Evolutionary conservation across 805 yeast genomes (phyloP).

Genomic region (Starmerella floricola): DNA sequence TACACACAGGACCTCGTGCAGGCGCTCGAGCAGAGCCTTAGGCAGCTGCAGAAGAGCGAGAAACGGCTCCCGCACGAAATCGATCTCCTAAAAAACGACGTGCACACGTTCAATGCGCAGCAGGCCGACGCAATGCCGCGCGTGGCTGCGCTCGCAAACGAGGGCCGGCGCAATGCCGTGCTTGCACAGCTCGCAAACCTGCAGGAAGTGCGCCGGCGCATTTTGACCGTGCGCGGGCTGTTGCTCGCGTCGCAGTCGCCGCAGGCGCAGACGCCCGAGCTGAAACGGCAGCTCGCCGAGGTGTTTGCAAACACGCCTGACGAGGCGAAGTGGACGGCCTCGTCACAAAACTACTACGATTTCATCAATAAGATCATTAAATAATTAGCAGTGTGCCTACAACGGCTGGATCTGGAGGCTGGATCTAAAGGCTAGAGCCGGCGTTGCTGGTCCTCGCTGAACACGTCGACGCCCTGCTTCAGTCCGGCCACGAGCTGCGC

Average conservation of each 20-base stretch:
- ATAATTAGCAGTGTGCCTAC: not conserved
- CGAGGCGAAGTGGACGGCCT: conserved; percentile 13
- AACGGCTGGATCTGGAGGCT: not conserved
- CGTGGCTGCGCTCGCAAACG: conserved; percentile 9
- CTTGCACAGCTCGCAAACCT: conserved; percentile 21
- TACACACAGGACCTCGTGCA: conserved; percentile 25
- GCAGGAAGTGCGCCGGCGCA: conserved; percentile 21
- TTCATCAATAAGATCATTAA: conserved; percentile 15
- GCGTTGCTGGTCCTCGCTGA: conserved; percentile 26
- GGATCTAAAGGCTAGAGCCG: conserved; percentile 10
- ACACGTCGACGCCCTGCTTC: conserved; percentile 31
- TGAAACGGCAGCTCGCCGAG: conserved; percentile 13
- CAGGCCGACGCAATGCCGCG: conserved; percentile 17
- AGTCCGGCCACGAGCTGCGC: conserved; percentile 28
- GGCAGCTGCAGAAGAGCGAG: conserved; percentile 22
- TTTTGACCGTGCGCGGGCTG: conserved; percentile 22
- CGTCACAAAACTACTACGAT: conserved; percentile 11
- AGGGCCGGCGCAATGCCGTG: conserved; percentile 11
- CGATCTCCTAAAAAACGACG: conserved; percentile 27
- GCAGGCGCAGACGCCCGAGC: not conserved
- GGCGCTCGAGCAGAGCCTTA: conserved; percentile 23
- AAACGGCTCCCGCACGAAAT: conserved; percentile 27
- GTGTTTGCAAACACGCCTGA: conserved; percentile 17
- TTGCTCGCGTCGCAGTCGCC: conserved; percentile 10
- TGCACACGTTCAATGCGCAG: conserved; percentile 18